Base-by-base conservation (phyloP, 306 rosid species). In the Casuarina cunninghamiana region DNA sequence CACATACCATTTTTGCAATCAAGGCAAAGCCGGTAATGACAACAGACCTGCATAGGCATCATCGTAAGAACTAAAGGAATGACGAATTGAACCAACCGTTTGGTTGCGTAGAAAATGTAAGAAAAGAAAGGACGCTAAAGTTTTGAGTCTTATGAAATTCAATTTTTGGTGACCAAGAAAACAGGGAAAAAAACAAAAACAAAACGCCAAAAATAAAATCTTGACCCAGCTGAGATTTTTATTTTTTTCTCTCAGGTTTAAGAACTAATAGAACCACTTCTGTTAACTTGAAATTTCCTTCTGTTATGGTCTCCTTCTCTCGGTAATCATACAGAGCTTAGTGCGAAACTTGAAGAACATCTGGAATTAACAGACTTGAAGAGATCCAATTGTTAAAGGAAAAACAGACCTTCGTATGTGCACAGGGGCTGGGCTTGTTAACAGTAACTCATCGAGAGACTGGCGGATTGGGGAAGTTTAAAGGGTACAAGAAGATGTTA, bases 401-500 rank as follows among this genome's bases (percentile, higher is more conserved):
- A 37, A 62, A 62, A 35, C 69, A 62, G 7, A 62, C 69, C 43
- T 62, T 37, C 13, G 44, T 11, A 13, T 12, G 44, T 26, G 16
- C 12, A 13, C 19, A 26, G 37, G 44, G 44, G 69, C 19, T 35
- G 9, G 13, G 19, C 43, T 35, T 37, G 44, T 13, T 12, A 9
- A 13, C 41, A 11, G 19, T 32, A 43, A 4, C 37, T 37, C 44
- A 35, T 37, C 2, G 10, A 15, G 44, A 62, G 44, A 37, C 44
- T 37, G 69, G 69, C 19, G 69, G 69, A 62, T 43, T 62, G 37
- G 19, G 6, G 68, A 62, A 43, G 44, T 62, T 62, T 62, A 62
- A 37, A 13, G 19, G 44, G 15, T 11, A 6, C 44, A 26, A 4
- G 17, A 12, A 35, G 43, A 61, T 3, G 5, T 26, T 26, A 15